Evolutionary conservation across 352 stramenopile species (phyloP).

Genomic region (Phytophthora pluvialis): DNA sequence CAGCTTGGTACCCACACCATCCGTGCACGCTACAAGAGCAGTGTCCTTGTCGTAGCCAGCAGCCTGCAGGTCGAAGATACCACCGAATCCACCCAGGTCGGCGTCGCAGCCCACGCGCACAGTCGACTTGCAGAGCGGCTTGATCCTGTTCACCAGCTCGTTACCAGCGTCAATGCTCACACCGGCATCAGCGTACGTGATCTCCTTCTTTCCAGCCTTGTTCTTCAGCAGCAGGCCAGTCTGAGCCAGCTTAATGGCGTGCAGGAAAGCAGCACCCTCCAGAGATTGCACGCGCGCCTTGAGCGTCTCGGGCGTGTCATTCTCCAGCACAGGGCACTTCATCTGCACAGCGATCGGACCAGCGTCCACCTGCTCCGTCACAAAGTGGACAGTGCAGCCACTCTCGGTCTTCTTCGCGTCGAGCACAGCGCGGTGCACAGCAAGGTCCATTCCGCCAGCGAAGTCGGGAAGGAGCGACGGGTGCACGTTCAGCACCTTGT

Average conservation of each 20-base stretch:
- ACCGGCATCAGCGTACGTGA: slow-evolving; percentile 98
- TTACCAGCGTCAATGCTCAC: slow-evolving; percentile 99
- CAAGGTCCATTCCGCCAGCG: slow-evolving; percentile 99
- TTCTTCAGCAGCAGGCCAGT: slow-evolving; percentile 63
- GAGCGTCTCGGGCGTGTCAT: slow-evolving; percentile 95
- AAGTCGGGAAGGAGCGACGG: slow-evolving; percentile 99
- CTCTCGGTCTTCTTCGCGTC: slow-evolving; percentile 95
- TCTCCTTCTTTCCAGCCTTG: slow-evolving; percentile 79
- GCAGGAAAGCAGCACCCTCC: slow-evolving; percentile 94
- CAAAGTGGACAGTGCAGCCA: slow-evolving; percentile 99
- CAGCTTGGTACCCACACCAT: slow-evolving; percentile 99
- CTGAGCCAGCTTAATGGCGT: slow-evolving; percentile 84
- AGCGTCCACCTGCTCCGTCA: slow-evolving; percentile 97
- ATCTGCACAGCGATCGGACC: slow-evolving; percentile 98
- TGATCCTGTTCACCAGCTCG: slow-evolving; percentile 97
- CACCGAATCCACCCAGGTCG: slow-evolving; percentile 97
- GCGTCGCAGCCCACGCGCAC: slow-evolving; percentile 95
- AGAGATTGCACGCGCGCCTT: slow-evolving; percentile 98
- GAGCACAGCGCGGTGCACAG: slow-evolving; percentile 98
- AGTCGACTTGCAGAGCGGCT: slow-evolving; percentile 98
- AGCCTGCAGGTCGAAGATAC: slow-evolving; percentile 97
- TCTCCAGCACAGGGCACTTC: slow-evolving; percentile 88
- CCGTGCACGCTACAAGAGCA: slow-evolving; percentile 97
- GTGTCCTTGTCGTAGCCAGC: slow-evolving; percentile 98
- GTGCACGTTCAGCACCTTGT: slow-evolving; percentile 99